phyloP scores from a whole-genome alignment of 106 monocot genomes.

The Dioscorea zingiberensis region DNA sequence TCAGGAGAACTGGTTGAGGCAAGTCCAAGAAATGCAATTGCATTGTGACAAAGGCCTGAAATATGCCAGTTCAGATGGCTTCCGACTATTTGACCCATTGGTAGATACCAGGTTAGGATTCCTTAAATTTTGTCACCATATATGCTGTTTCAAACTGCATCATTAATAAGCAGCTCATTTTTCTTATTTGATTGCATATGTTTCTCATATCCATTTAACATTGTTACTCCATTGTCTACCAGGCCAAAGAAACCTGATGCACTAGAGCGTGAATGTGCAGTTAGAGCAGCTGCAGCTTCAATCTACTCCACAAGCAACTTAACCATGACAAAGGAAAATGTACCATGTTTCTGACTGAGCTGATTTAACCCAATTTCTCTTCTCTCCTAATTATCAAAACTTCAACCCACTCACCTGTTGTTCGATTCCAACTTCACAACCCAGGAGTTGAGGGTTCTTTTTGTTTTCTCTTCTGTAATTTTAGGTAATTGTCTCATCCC shows the following conservation, averaged over 20 bases:
- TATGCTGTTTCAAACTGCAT: no score
- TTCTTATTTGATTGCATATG: no score
- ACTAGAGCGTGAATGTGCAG: slow-evolving; percentile 3
- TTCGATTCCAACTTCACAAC: no score
- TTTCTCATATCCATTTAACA: no score
- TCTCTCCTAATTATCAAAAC: no score
- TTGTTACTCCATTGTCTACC: slow-evolving; percentile 7
- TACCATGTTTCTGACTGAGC: background rate
- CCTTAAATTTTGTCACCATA: no score
- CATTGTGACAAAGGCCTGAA: slow-evolving; percentile 69
- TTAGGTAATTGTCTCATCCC: no score
- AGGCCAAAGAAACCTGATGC: slow-evolving; percentile 33
- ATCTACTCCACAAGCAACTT: slow-evolving; percentile 10
- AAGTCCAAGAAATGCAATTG: slow-evolving; percentile 77
- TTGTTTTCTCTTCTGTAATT: no score
- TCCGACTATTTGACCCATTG: slow-evolving; percentile 11
- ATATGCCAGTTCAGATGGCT: slow-evolving; percentile 25
- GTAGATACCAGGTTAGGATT: slow-evolving; percentile 37
- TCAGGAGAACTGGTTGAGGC: slow-evolving; percentile 70
- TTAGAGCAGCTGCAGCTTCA: slow-evolving; percentile 8
- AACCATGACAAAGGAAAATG: slow-evolving; percentile 10
- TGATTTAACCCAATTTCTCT: no score
- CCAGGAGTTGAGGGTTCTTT: no score
- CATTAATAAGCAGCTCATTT: no score
- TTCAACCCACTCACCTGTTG: no score